These are phyloP conservation scores for Trametes coccinea DNA, from an alignment of 768 basidiomycete species.

Conservation along the genomic window DNA sequence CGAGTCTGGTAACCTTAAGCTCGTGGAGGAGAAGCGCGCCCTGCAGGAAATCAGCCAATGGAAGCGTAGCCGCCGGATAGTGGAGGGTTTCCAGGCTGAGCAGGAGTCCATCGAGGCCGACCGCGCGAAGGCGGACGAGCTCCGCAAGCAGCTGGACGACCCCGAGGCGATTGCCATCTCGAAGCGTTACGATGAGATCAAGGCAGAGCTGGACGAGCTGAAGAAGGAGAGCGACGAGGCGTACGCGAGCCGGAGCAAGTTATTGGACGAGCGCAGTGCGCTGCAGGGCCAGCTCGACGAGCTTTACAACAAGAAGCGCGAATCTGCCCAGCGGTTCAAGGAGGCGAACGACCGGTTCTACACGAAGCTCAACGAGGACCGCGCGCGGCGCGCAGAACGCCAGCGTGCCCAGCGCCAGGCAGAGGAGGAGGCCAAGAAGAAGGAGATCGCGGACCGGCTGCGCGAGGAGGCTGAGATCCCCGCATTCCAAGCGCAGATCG, in stretches of 20 bases:
- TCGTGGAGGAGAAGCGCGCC: constrained; percentile 94
- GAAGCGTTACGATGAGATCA: constrained; percentile 80
- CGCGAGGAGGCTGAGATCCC: constrained; percentile 90
- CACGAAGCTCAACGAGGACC: constrained; percentile 85
- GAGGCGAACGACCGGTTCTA: constrained; percentile 84
- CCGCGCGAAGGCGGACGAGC: constrained; percentile 69
- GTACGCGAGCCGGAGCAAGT: constrained; percentile 74
- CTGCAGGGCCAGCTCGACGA: constrained; percentile 68
- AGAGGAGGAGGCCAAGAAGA: constrained; percentile 76
- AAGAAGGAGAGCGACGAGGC: constrained; percentile 86
- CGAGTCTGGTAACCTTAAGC: constrained; percentile 87
- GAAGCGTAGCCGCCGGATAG: constrained; percentile 68
- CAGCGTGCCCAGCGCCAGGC: constrained; percentile 72
- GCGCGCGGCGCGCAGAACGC: constrained; percentile 77
- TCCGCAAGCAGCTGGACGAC: constrained; percentile 85
- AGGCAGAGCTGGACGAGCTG: constrained; percentile 80
- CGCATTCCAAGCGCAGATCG: constrained; percentile 90
- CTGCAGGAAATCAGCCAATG: constrained; percentile 81
- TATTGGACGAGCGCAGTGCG: constrained; percentile 84
- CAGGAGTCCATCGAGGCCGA: constrained; percentile 83
- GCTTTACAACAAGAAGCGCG: constrained; percentile 77
- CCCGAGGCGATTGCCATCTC: constrained; percentile 82
- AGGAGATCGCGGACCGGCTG: constrained; percentile 75
- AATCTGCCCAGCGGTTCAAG: constrained; percentile 66
- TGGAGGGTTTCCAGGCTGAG: constrained; percentile 80